A percentile compares a stretch with the other conserved stretches of the same genome.
Evolutionary conservation across 352 stramenopile species (phyloP).

Genomic region (Lagenidium giganteum): DNA sequence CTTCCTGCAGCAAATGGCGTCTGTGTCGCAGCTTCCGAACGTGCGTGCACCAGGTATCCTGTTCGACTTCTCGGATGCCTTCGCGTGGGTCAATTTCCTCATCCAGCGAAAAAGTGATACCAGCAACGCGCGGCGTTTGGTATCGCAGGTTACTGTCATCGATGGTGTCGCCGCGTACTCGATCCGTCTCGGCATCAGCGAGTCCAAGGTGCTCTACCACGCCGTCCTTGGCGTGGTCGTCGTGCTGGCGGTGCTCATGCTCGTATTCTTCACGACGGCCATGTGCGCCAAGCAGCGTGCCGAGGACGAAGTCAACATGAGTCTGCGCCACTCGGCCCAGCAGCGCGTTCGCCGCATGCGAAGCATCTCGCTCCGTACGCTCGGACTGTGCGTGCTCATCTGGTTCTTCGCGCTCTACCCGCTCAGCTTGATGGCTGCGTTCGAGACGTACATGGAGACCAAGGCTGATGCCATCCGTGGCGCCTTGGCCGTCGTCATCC

Average conservation of each 20-base stretch:
- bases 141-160: slow-evolving; percentile 52
- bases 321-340: slow-evolving; percentile 27
- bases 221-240: slow-evolving; percentile 34
- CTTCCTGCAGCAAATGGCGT: slow-evolving; percentile 70
- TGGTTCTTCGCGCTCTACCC: slow-evolving; percentile 63
- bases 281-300: slow-evolving; percentile 48
- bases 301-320: slow-evolving; percentile 30
- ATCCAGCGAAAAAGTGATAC: slow-evolving; percentile 16
- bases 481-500: slow-evolving; percentile 31
- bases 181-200: slow-evolving; percentile 44
- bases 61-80: slow-evolving; percentile 65
- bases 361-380: slow-evolving; percentile 50
- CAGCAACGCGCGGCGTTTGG: slow-evolving; percentile 28
- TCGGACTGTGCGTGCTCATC: slow-evolving; percentile 54
- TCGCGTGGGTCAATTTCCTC: slow-evolving; percentile 68
- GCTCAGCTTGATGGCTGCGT: slow-evolving; percentile 52
- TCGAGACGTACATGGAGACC: slow-evolving; percentile 70
- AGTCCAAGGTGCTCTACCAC: slow-evolving; percentile 36
- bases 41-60: slow-evolving; percentile 63
- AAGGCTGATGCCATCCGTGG: slow-evolving; percentile 19
- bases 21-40: slow-evolving; percentile 50
- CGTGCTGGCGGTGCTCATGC: slow-evolving; percentile 24
- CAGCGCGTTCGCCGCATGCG: slow-evolving; percentile 42
- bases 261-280: slow-evolving; percentile 43
- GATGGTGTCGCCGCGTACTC: slow-evolving; percentile 51